Percentiles rank a stretch among this genome's conserved stretches.
Evolutionary conservation across 306 rosid species (phyloP).

Genomic region (Psophocarpus tetragonolobus): DNA sequence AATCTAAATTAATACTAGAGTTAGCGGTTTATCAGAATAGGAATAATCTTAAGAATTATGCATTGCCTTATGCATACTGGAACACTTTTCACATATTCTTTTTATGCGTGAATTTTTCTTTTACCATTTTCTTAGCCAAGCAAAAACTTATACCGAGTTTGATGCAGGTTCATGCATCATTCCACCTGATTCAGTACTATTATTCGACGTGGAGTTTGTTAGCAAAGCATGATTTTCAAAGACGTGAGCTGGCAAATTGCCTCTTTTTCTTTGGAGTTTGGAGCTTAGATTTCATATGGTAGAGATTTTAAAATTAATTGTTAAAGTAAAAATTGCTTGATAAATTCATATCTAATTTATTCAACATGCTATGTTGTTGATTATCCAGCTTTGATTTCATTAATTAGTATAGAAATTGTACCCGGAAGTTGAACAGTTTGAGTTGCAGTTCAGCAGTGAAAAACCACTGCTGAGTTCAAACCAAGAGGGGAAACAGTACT

Average conservation of each 20-base stretch:
- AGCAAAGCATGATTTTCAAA: conserved; percentile 65
- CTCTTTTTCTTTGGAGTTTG: conserved; percentile 18
- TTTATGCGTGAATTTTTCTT: conserved; percentile 5
- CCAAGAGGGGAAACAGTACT: not conserved
- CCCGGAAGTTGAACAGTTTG: conserved; percentile 1
- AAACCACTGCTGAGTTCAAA: conserved; percentile 6
- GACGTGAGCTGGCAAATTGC: not conserved
- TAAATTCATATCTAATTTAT: not conserved
- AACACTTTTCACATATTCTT: not conserved
- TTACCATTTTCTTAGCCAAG: conserved; percentile 13
- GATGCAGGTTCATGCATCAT: conserved; percentile 84
- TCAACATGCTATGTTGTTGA: not conserved
- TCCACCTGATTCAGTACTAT: conserved; percentile 84
- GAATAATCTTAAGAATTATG: not conserved
- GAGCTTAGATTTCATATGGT: not conserved
- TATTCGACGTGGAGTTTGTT: conserved; percentile 86
- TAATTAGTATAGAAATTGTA: conserved; percentile 1
- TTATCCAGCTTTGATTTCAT: not conserved
- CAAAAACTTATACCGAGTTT: conserved; percentile 4
- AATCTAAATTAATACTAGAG: not conserved
- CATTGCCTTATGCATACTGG: not conserved
- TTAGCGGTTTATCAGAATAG: not conserved
- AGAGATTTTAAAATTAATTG: not conserved
- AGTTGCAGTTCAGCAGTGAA: not conserved
- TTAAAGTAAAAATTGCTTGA: not conserved